Conservation (phyloP, 257 asterid genomes). For the Osmanthus fragrans region DNA sequence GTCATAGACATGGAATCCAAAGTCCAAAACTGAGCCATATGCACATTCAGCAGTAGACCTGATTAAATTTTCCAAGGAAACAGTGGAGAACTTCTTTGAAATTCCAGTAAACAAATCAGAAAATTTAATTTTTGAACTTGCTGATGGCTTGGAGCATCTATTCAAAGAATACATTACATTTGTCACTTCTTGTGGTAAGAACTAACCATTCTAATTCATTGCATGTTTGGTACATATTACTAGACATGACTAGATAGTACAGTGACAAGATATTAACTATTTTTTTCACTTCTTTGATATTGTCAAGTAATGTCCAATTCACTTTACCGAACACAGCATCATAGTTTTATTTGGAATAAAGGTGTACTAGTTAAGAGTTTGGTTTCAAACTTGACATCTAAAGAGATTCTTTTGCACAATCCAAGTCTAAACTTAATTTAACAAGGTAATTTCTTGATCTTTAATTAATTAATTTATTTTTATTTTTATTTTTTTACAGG, state of each 20-base stretch:
- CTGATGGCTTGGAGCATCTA: constrained; percentile 72
- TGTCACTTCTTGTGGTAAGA: constrained; percentile 77
- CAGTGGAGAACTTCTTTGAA: constrained; percentile 68
- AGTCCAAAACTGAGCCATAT: constrained; percentile 83
- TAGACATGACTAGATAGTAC: not conserved
- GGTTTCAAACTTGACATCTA: not conserved
- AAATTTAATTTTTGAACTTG: constrained; percentile 57
- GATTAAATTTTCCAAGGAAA: constrained; percentile 54
- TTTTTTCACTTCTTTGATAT: not conserved
- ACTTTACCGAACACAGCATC: not conserved
- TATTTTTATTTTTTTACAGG: too few relatives aligned
- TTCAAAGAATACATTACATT: constrained; percentile 72
- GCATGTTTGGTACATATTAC: not conserved
- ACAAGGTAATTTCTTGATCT: not conserved
- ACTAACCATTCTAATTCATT: not conserved
- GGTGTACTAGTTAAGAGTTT: not conserved
- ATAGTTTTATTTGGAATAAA: not conserved
- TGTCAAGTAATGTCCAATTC: not conserved
- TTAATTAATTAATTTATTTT: too few relatives aligned
- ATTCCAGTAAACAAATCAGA: constrained; percentile 67
- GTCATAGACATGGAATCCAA: constrained; percentile 91
- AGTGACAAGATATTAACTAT: not conserved
- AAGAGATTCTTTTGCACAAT: not conserved
- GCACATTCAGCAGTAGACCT: constrained; percentile 81
- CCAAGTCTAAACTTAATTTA: not conserved